phyloP scores from a whole-genome alignment of 208 protist species.

The Vickermania spadyakhi region DNA sequence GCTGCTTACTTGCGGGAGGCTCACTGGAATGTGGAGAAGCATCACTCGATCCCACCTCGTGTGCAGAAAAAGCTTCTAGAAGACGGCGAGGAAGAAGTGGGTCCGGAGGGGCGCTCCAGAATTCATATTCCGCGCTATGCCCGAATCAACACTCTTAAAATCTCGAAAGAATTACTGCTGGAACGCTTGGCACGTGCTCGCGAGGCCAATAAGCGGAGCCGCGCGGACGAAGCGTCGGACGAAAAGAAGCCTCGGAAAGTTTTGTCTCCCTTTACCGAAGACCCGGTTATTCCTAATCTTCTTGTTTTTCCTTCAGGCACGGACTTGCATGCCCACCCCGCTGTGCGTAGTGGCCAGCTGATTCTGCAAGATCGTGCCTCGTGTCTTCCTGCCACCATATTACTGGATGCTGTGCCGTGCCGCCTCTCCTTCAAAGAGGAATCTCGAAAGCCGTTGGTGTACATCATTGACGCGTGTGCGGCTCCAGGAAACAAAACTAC shows the following conservation, averaged over 20 bases:
- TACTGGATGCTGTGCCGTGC: slow-evolving; percentile 66
- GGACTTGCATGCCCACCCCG: slow-evolving; percentile 78
- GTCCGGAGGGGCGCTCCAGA: not conserved
- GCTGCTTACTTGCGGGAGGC: slow-evolving; percentile 71
- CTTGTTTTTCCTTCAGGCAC: slow-evolving; percentile 82
- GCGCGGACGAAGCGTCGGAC: slow-evolving; percentile 2
- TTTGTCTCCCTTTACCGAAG: slow-evolving; percentile 47
- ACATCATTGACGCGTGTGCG: slow-evolving; percentile 86
- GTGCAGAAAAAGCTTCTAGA: not conserved
- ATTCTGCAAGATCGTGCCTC: slow-evolving; percentile 87
- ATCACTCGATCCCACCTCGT: slow-evolving; percentile 64
- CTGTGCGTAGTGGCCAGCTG: slow-evolving; percentile 74
- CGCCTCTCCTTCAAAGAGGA: slow-evolving; percentile 2
- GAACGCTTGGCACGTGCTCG: slow-evolving; percentile 41
- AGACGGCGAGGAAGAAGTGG: not conserved
- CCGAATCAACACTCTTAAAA: slow-evolving; percentile 84
- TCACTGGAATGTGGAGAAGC: slow-evolving; percentile 66
- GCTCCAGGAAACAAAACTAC: slow-evolving; percentile 92
- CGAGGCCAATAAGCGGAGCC: slow-evolving; percentile 13
- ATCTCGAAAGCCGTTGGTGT: slow-evolving; percentile 38
- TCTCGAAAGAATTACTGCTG: slow-evolving; percentile 51
- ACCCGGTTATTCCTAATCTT: slow-evolving; percentile 62
- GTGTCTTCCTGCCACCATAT: slow-evolving; percentile 83
- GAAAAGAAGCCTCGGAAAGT: not conserved
- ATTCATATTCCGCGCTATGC: slow-evolving; percentile 67